Base-by-base conservation (phyloP, 1,284 basidiomycete species). In the Irpex rosettiformis region DNA sequence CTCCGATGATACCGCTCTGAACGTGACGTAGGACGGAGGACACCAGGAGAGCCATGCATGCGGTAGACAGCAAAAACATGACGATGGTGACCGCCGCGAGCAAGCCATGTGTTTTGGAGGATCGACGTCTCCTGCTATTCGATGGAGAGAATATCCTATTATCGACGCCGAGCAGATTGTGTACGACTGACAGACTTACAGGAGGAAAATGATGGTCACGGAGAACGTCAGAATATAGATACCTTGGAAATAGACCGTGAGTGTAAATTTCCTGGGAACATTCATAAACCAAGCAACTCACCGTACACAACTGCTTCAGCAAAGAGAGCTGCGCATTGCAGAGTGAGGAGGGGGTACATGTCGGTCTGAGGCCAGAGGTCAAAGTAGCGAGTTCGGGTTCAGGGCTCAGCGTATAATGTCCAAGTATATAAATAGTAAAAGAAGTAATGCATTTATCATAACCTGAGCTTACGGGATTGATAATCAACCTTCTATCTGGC, bases 1-100 rank as follows among this genome's bases (percentile, higher is more conserved):
- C 37, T 7, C 27, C 54, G n/a, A 55, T 45, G 13, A 45, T 5
- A 22, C 54, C 54, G 29, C 16, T 11, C 7, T 47, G 16, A 24
- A 55, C 45, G 42, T 55, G 54, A 11, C 54, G 54, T 13, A 55
- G 22, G 33, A 55, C 5, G 40, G 54, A 55, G 6, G 54, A 55
- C 10, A 11, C 54, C 11, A 55, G 54, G 5, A 55, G 21, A 24
- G 22, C 54, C 21, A 55, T 11, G 22, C 45, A 40, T 8, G 54
- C 54, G 1, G 54, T 55, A 16, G 54, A 55, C 18, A 55, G 40
- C 7, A 47, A 5, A 24, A 55, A 55, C 54, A 55, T 55, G 22
- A 33, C 21, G 6, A 55, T 28, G 1, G 54, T 55, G 22, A 43
- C 42, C 21, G 42, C 27, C 4, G 13, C 27, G 8, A 55, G 40